Conservation (phyloP, 2,329 filamentous ascomycete genomes). For the Tolypocladium tropicale region DNA sequence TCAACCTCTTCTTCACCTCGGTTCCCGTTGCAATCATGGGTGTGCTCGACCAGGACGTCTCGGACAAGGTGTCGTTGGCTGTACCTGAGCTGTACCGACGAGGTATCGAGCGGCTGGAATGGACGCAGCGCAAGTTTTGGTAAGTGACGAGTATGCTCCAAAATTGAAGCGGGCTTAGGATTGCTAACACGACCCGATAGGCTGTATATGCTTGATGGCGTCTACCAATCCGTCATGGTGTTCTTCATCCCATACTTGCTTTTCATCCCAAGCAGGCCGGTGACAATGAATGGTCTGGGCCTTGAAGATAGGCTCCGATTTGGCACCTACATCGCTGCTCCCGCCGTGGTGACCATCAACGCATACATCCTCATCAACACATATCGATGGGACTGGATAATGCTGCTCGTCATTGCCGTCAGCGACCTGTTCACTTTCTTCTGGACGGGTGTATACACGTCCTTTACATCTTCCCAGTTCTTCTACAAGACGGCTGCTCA, state of each 20-base stretch:
- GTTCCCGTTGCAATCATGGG: constrained; percentile 92
- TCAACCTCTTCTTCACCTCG: constrained; percentile 95
- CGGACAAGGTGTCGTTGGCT: constrained; percentile 83
- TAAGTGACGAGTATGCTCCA: constrained; percentile 30
- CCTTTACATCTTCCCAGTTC: constrained; percentile 33
- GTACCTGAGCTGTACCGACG: constrained; percentile 92
- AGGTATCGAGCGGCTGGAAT: constrained; percentile 92
- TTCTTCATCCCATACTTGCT: constrained; percentile 89
- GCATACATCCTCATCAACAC: constrained; percentile 92
- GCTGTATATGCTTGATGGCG: constrained; percentile 87
- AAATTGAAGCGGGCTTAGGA: neutral
- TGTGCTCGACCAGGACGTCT: constrained; percentile 93
- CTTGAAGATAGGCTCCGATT: constrained; percentile 74
- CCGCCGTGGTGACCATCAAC: constrained; percentile 82
- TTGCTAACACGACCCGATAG: constrained; percentile 28
- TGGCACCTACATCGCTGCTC: constrained; percentile 77
- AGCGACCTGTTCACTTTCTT: constrained; percentile 85
- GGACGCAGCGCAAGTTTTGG: constrained; percentile 96
- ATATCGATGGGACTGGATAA: constrained; percentile 97
- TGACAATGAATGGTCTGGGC: constrained; percentile 61
- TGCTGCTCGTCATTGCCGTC: constrained; percentile 68
- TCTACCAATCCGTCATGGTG: constrained; percentile 88
- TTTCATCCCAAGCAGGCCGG: constrained; percentile 58
- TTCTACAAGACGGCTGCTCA: constrained; percentile 72
- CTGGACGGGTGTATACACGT: constrained; percentile 83